Conservation (phyloP, 345 rosid genomes). For the Brassica carinata region DNA sequence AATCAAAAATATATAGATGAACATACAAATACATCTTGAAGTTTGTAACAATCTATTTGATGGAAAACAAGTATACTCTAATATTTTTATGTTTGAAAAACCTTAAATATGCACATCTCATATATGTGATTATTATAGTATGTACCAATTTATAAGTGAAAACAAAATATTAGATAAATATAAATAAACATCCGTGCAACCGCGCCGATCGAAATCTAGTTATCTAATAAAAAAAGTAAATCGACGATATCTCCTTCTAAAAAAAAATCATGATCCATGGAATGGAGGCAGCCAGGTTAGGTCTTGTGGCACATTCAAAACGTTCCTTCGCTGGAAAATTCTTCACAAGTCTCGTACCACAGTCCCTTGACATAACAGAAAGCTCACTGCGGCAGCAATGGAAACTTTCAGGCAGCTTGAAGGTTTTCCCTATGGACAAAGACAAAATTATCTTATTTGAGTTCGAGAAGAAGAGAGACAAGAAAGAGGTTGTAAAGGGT, state of each 20-base stretch:
- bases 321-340: not conserved
- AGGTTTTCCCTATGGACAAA: not conserved
- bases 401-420: not conserved
- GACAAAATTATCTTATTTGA: not conserved
- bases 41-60: too few relatives aligned
- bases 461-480: not conserved
- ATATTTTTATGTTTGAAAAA: too few relatives aligned
- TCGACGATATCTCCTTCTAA: not conserved
- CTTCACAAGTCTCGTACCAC: not conserved
- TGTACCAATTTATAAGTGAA: too few relatives aligned
- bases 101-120: too few relatives aligned
- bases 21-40: too few relatives aligned
- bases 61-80: too few relatives aligned
- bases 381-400: slow-evolving; percentile 9
- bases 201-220: not conserved
- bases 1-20: too few relatives aligned
- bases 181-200: too few relatives aligned
- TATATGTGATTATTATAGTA: too few relatives aligned
- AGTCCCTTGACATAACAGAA: not conserved
- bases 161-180: too few relatives aligned
- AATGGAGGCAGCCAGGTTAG: not conserved
- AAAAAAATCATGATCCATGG: not conserved
- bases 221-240: not conserved
- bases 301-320: not conserved
- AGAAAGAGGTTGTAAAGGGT: not conserved